Conservation (phyloP, 2,329 filamentous ascomycete genomes). For the Colletotrichum melonis region DNA sequence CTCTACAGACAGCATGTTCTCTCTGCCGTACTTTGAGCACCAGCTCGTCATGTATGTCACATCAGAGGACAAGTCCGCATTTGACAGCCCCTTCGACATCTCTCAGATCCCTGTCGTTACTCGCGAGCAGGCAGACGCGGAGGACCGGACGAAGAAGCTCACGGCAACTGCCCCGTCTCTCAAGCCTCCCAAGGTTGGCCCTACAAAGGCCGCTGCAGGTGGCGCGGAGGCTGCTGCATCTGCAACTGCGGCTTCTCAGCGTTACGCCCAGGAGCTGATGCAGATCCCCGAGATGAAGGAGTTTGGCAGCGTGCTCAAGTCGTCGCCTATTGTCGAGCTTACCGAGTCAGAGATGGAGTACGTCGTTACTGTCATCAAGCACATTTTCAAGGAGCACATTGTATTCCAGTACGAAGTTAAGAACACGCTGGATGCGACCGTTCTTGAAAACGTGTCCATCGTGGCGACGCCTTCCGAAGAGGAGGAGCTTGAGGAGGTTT, state of each 20-base stretch:
- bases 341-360: conserved; percentile 99
- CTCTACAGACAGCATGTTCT: conserved; percentile 87
- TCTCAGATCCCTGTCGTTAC: conserved; percentile 92
- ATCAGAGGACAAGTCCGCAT: conserved; percentile 87
- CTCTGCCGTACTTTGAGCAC: conserved; percentile 93
- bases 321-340: conserved; percentile 85
- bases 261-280: conserved; percentile 88
- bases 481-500: conserved; percentile 88
- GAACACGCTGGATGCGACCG: conserved; percentile 92
- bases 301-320: conserved; percentile 93
- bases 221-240: conserved; percentile 81
- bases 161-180: conserved; percentile 91
- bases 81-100: conserved; percentile 89
- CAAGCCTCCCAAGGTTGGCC: conserved; percentile 88
- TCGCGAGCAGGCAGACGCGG: conserved; percentile 93
- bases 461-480: conserved; percentile 84
- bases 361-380: conserved; percentile 92
- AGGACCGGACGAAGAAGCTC: conserved; percentile 97
- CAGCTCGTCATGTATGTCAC: conserved; percentile 98
- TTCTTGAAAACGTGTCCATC: conserved; percentile 90
- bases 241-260: conserved; percentile 83
- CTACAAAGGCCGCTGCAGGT: conserved; percentile 75
- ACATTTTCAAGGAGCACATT: conserved; percentile 97
- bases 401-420: conserved; percentile 98
- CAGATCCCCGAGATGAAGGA: conserved; percentile 91